These are phyloP conservation scores for Heterobasidion occidentale DNA, from an alignment of 1,284 basidiomycete genomes.

Conservation along the genomic window DNA sequence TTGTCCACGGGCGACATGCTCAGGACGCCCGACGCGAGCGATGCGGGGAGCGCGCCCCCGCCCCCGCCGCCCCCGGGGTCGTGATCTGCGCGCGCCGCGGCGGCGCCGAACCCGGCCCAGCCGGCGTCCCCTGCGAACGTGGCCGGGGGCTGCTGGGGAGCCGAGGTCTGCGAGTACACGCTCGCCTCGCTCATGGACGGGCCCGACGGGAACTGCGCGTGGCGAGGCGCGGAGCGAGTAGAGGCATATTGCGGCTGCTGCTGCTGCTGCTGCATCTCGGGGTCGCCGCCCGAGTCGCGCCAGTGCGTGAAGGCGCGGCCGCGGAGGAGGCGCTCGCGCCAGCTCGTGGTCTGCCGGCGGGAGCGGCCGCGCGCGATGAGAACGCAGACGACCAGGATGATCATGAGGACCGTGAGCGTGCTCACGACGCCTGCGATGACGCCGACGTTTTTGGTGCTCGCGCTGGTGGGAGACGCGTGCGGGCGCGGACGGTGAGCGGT, in stretches of 20 bases:
- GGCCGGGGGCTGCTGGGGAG: too few relatives aligned
- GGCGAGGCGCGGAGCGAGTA: too few relatives aligned
- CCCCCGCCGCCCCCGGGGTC: too few relatives aligned
- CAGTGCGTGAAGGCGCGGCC: neutral
- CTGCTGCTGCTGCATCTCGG: neutral
- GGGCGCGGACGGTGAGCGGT: too few relatives aligned
- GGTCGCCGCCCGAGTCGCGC: neutral
- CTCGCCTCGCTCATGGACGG: too few relatives aligned
- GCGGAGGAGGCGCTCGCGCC: conserved; percentile 4
- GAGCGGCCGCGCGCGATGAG: conserved; percentile 2
- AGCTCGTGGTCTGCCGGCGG: conserved; percentile 1
- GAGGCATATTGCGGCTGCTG: too few relatives aligned
- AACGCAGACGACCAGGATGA: neutral
- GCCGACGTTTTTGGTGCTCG: neutral
- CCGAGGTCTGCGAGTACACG: too few relatives aligned
- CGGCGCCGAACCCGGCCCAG: too few relatives aligned
- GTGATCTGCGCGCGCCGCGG: too few relatives aligned
- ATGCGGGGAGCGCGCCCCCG: neutral
- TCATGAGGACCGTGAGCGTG: neutral
- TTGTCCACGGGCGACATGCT: neutral
- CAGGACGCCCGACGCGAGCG: neutral
- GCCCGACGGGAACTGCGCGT: too few relatives aligned
- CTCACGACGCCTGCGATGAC: conserved; percentile 2
- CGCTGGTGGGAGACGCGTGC: neutral
- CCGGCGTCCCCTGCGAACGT: too few relatives aligned